Conservation (phyloP, 176 grass and related monocot genomes). For the Echinochloa phyllopogon region DNA sequence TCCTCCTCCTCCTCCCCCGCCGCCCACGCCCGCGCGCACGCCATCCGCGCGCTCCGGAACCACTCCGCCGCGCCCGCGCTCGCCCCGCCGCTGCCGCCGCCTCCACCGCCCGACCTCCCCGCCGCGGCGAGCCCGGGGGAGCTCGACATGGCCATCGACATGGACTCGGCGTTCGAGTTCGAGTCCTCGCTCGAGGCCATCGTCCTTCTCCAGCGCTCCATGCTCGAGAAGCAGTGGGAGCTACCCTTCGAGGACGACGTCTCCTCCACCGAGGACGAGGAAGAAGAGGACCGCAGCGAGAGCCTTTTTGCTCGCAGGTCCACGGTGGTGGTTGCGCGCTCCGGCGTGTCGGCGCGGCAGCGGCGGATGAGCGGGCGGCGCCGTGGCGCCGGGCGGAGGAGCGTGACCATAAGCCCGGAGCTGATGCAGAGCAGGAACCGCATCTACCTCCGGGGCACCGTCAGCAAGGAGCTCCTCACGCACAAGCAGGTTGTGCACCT, state of each 20-base stretch:
- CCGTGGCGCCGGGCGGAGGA: neutral
- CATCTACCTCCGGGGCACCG: conserved; percentile 74
- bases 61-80: conserved; percentile 40
- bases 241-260: conserved; percentile 80
- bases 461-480: conserved; percentile 81
- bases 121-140: neutral
- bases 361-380: conserved; percentile 64
- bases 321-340: conserved; percentile 54
- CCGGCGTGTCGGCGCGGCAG: conserved; percentile 67
- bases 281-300: neutral
- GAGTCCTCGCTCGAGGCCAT: conserved; percentile 78
- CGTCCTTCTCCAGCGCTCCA: conserved; percentile 79
- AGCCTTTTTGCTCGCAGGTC: neutral
- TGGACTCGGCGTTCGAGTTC: conserved; percentile 30
- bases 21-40: conserved; percentile 51
- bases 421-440: conserved; percentile 64
- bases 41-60: conserved; percentile 77
- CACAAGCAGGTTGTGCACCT: conserved; percentile 91
- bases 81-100: conserved; percentile 28
- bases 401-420: conserved; percentile 73
- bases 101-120: neutral
- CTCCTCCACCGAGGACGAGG: conserved; percentile 15
- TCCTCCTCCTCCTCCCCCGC: conserved; percentile 35
- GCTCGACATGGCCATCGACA: neutral
- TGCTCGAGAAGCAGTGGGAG: conserved; percentile 98